A percentile compares a stretch with the other conserved stretches of the same genome.
Evolutionary conservation across 345 rosid genomes (phyloP).

Genomic region (Theobroma cacao): DNA sequence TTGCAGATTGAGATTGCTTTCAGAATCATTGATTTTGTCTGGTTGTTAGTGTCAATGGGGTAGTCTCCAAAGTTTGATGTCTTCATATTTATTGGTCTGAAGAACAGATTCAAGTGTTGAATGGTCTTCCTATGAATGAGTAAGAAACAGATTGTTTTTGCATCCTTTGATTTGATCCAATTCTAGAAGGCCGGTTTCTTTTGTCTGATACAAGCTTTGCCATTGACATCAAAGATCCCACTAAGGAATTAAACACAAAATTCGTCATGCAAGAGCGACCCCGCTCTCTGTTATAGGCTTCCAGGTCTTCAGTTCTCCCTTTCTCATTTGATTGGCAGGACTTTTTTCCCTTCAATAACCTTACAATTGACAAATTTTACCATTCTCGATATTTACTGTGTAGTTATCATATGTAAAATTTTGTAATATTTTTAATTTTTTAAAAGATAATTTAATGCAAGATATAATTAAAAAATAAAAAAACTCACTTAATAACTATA

Average conservation of each 20-base stretch:
- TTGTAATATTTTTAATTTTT: too few relatives aligned
- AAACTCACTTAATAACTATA: too few relatives aligned
- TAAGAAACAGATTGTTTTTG: background rate
- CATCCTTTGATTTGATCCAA: slow-evolving; percentile 1
- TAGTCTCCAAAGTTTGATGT: background rate
- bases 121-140: background rate
- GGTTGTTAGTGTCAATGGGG: background rate
- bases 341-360: too few relatives aligned
- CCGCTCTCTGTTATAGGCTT: background rate
- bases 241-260: background rate
- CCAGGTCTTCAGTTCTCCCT: background rate
- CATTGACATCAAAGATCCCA: background rate
- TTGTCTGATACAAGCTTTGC: background rate
- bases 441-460: too few relatives aligned
- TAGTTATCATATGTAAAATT: too few relatives aligned
- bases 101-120: background rate
- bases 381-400: too few relatives aligned
- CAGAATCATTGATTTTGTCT: background rate
- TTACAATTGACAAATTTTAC: background rate
- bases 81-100: background rate
- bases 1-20: background rate
- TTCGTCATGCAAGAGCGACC: background rate
- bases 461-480: too few relatives aligned
- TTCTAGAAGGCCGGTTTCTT: background rate
- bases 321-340: background rate